Base-by-base conservation (phyloP, 305 asterid species). In the Solanum aculeatissimum region DNA sequence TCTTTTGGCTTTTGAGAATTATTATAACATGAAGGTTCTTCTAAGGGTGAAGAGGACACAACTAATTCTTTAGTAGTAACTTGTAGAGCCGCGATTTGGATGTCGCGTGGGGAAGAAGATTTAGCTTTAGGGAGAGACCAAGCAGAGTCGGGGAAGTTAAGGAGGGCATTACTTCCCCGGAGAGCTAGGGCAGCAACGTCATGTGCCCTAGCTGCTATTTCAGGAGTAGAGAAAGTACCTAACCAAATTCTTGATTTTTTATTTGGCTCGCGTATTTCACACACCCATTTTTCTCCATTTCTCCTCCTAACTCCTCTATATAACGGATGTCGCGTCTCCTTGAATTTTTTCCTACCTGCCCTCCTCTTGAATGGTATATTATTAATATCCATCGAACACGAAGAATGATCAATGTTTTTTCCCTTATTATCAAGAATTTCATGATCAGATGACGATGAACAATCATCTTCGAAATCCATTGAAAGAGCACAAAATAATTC, bases 201-300 rank as follows among this genome's bases (percentile, higher is more conserved):
- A 47, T 90, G 83, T 13, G 93, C 93, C 84, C 89, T 89, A 23
- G 92, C 92, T 9, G 93, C 94, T 84, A 87, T 83, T 84, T 91
- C 94, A 4, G 92, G 90, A 19, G 80, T 80, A 0, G 89, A 77
- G 62, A 88, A 91, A 6, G 95, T 92, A 13, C 92, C 95, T 11
- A 89, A 29, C 96, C 93, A 92, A 27, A 91, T 88, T 63, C 93
- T 86, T 25, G 91, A 87, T 21, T 93, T 91, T 62, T 88, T 87
- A 88, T 87, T 86, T 7, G 90, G 91, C 35, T 89, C 91, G 0
- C 91, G 91, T 2, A 90, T 85, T 83, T 92, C 93, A 23, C 89
- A 90, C 6, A 88, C 93, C 93, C 92, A 89, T 71, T 87, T 90
- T 1, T 85, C 80, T 58, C 87, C 88, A 55, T 89, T 90, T 81